phyloP scores from a whole-genome alignment of 1,284 basidiomycete genomes.

The Leucoagaricus sp. region DNA sequence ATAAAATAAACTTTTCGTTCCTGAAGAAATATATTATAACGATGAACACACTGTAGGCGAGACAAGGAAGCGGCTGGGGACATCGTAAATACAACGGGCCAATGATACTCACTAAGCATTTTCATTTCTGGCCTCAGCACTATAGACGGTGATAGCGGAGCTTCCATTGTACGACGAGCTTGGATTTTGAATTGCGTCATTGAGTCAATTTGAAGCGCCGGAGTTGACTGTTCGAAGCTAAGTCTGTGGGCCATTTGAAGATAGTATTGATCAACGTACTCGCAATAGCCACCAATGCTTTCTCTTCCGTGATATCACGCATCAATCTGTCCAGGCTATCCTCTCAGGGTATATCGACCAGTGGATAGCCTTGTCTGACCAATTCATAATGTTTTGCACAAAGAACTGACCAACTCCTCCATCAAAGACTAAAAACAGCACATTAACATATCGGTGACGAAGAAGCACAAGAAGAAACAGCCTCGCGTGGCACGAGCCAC shows the following conservation, averaged over 20 bases:
- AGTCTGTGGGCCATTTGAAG: neutral
- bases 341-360: constrained; percentile 43
- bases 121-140: constrained; percentile 40
- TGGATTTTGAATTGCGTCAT: constrained; percentile 27
- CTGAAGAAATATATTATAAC: neutral
- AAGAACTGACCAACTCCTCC: constrained; percentile 47
- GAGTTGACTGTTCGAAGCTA: constrained; percentile 39
- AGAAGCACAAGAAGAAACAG: neutral
- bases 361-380: constrained; percentile 25
- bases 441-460: neutral
- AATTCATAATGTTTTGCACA: constrained; percentile 29
- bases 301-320: constrained; percentile 37
- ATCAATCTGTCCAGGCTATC: constrained; percentile 38
- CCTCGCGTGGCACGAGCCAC: constrained; percentile 42
- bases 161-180: constrained; percentile 35
- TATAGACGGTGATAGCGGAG: constrained; percentile 34
- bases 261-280: constrained; percentile 28
- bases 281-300: constrained; percentile 45
- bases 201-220: constrained; percentile 33
- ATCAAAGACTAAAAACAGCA: constrained; percentile 50
- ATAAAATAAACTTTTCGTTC: neutral
- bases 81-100: neutral
- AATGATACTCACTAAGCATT: constrained; percentile 47
- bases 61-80: neutral
- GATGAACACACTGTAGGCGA: neutral